Conservation (phyloP, 306 rosid genomes). For the Fagus sylvatica region DNA sequence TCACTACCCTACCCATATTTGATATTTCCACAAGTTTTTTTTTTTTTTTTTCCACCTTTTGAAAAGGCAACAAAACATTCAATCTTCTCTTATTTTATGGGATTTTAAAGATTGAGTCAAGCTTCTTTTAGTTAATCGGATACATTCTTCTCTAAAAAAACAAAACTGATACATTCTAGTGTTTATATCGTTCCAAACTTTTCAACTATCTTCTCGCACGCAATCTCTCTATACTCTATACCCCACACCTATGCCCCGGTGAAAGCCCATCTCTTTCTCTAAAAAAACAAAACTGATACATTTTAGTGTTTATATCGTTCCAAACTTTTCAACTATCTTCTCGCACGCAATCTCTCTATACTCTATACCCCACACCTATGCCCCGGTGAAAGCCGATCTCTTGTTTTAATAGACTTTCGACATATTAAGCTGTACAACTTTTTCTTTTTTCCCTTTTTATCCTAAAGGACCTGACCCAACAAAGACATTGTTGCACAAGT, state of each 20-base stretch:
- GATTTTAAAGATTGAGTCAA: background rate
- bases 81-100: background rate
- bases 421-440: background rate
- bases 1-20: background rate
- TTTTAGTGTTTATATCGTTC: too few relatives aligned
- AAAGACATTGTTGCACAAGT: too few relatives aligned
- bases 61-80: background rate
- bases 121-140: too few relatives aligned
- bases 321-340: background rate
- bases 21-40: background rate
- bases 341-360: background rate
- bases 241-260: background rate
- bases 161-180: too few relatives aligned
- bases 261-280: background rate
- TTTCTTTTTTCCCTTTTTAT: background rate
- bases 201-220: background rate
- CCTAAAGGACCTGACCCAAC: too few relatives aligned
- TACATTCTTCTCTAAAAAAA: too few relatives aligned
- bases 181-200: too few relatives aligned
- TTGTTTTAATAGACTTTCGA: background rate
- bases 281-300: too few relatives aligned
- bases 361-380: background rate
- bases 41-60: background rate
- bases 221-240: background rate
- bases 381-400: background rate